Evolutionary conservation across 2,329 filamentous ascomycete genomes (phyloP).

Genomic region (Akanthomyces uredinophilus): DNA sequence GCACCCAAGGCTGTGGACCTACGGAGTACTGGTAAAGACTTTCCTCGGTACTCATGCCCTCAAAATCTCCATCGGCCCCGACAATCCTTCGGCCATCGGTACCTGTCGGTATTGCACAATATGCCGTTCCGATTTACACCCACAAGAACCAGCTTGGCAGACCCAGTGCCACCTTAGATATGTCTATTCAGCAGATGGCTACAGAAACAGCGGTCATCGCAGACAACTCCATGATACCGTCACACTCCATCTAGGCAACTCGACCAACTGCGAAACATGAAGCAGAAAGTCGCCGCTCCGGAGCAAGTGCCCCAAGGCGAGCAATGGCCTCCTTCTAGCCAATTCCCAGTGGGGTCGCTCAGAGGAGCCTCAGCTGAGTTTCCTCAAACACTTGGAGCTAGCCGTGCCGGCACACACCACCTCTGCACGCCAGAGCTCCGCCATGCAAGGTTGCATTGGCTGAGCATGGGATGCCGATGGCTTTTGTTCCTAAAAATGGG

Average conservation of each 20-base stretch:
- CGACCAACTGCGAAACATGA: neutral
- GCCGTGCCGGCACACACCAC: neutral
- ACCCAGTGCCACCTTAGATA: neutral
- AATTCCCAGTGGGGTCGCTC: neutral
- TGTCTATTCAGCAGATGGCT: neutral
- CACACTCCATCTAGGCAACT: too few relatives aligned
- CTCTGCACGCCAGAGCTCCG: neutral
- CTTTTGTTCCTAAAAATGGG: neutral
- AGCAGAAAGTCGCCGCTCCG: neutral
- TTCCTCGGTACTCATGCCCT: neutral
- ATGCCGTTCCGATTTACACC: neutral
- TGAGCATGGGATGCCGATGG: neutral
- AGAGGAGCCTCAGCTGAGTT: conserved; percentile 9
- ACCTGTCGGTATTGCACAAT: neutral
- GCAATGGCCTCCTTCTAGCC: neutral
- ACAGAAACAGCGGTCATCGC: neutral
- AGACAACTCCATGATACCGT: neutral
- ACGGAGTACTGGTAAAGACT: too few relatives aligned
- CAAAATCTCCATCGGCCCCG: neutral
- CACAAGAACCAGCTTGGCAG: neutral
- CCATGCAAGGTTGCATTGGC: neutral
- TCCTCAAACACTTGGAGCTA: neutral
- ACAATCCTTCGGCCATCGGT: neutral
- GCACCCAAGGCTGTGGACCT: neutral
- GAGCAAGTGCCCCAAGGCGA: neutral